These are phyloP conservation scores for Torrubiella hemipterigena DNA, from an alignment of 2,329 filamentous ascomycete species.

Conservation along the genomic window DNA sequence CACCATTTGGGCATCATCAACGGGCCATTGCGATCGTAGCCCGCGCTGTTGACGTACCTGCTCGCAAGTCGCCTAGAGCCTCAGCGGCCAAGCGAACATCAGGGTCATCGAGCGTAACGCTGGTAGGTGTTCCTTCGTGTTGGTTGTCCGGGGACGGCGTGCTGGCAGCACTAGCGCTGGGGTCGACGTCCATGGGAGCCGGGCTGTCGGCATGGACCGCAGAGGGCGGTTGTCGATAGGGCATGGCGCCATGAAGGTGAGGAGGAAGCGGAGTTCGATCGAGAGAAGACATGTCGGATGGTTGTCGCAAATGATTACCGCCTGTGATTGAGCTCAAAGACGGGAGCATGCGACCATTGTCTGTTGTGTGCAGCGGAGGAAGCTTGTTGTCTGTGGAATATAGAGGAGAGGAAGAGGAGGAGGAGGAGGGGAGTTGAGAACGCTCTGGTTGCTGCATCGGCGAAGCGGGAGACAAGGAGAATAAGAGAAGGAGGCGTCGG, in stretches of 20 bases:
- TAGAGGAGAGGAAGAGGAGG: constrained; percentile 13
- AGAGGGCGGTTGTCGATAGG: constrained; percentile 21
- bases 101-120: constrained; percentile 51
- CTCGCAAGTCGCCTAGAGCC: constrained; percentile 61
- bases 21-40: too few relatives aligned
- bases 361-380: constrained; percentile 12
- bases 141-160: constrained; percentile 34
- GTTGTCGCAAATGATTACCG: constrained; percentile 11
- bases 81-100: constrained; percentile 62
- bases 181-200: constrained; percentile 35
- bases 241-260: constrained; percentile 34
- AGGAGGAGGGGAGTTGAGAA: constrained; percentile 1
- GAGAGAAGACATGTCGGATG: constrained; percentile 10
- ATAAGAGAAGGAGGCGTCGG: too few relatives aligned
- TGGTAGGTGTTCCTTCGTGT: constrained; percentile 31
- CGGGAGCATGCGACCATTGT: constrained; percentile 19
- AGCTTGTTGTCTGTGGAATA: constrained; percentile 12
- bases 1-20: too few relatives aligned
- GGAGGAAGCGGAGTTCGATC: constrained; percentile 16
- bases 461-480: constrained; percentile 7
- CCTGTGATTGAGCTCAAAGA: constrained; percentile 23
- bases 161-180: constrained; percentile 26
- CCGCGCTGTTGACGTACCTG: too few relatives aligned
- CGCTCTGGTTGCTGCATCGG: constrained; percentile 2
- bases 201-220: constrained; percentile 29